Conservation (phyloP, 202 grass and related monocot species). For the Thinopyrum obtusiflorum region DNA sequence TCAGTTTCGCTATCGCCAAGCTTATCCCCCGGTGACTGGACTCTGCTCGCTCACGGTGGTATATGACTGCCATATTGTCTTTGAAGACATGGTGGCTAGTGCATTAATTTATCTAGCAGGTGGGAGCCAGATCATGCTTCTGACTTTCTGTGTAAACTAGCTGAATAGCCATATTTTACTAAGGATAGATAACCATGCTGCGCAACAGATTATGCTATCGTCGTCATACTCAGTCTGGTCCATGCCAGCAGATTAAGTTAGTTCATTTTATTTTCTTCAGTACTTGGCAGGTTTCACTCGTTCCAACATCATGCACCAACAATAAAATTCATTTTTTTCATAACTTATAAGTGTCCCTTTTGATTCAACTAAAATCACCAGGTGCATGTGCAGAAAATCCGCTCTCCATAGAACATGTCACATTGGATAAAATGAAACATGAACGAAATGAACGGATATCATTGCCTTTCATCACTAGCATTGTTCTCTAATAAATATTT, state of each 20-base stretch:
- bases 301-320: neutral
- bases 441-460: conserved; percentile 8
- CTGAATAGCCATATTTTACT: too few species aligned
- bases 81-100: neutral
- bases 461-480: conserved; percentile 10
- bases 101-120: neutral
- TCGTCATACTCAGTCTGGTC: neutral
- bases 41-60: neutral
- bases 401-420: neutral
- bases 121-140: neutral
- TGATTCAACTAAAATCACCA: neutral
- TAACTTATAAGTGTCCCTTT: neutral
- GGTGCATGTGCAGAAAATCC: neutral
- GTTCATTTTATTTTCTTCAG: neutral
- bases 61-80: neutral
- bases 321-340: neutral
- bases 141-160: neutral
- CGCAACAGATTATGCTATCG: neutral
- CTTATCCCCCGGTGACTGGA: conserved; percentile 21
- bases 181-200: neutral
- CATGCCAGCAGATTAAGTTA: neutral
- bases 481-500: neutral
- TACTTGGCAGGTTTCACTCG: neutral
- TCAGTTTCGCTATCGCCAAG: conserved; percentile 52
- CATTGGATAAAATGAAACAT: conserved; percentile 11